Evolutionary conservation across 257 asterid species (phyloP).

Genomic region (Scutellaria galericulata): DNA sequence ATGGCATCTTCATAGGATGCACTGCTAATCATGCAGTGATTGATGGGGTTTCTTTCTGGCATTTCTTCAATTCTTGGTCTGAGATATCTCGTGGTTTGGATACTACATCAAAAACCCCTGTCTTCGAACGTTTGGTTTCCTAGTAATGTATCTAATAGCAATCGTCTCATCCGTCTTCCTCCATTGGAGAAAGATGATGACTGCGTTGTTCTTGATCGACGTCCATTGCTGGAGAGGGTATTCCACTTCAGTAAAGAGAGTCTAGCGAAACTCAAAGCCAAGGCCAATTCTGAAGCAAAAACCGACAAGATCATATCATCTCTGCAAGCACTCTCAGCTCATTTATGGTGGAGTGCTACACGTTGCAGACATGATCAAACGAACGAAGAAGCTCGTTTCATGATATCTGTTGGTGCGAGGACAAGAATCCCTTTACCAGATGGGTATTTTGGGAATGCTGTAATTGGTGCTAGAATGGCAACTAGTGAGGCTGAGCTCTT

Average conservation of each 20-base stretch:
- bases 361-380: background rate
- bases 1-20: slow-evolving; percentile 50
- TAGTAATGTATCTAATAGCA: background rate
- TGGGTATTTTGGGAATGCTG: slow-evolving; percentile 34
- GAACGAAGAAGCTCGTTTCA: background rate
- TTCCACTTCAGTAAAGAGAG: slow-evolving; percentile 43
- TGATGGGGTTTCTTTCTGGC: slow-evolving; percentile 54
- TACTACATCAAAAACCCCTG: slow-evolving; percentile 31
- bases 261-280: slow-evolving; percentile 37
- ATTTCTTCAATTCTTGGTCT: slow-evolving; percentile 56
- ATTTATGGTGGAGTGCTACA: slow-evolving; percentile 41
- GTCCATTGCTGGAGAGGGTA: slow-evolving; percentile 31
- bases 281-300: slow-evolving; percentile 42
- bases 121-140: slow-evolving; percentile 42
- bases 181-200: slow-evolving; percentile 16
- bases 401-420: background rate
- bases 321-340: slow-evolving; percentile 41
- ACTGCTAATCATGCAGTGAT: slow-evolving; percentile 44
- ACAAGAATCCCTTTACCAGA: slow-evolving; percentile 35
- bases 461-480: background rate
- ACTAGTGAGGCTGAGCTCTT: background rate
- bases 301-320: slow-evolving; percentile 37
- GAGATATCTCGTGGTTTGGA: slow-evolving; percentile 44
- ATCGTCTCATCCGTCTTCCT: slow-evolving; percentile 29
- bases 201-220: background rate